Conservation (phyloP, 1,139 yeast genomes). For the Casaregolazyma lundiana region DNA sequence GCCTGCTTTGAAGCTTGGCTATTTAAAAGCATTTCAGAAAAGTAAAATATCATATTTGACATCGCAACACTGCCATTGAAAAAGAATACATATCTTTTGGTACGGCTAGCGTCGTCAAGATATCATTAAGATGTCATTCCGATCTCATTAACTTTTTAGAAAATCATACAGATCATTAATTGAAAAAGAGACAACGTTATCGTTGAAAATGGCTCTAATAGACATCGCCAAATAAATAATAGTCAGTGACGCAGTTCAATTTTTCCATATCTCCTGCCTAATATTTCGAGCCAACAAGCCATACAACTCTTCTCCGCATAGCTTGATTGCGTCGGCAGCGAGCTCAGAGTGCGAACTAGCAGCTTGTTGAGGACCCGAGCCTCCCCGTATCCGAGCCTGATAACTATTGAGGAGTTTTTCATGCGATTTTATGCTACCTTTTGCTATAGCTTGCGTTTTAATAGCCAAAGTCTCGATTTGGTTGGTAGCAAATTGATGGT, state of each 20-base stretch:
- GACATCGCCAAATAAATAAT: too few relatives aligned
- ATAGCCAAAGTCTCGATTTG: slow-evolving; percentile 27
- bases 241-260: too few relatives aligned
- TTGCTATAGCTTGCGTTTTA: slow-evolving; percentile 20
- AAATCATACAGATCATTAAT: too few relatives aligned
- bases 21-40: too few relatives aligned
- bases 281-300: slow-evolving; percentile 31
- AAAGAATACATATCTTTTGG: too few relatives aligned
- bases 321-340: slow-evolving; percentile 25
- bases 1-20: too few relatives aligned
- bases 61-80: not conserved
- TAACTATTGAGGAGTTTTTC: slow-evolving; percentile 1
- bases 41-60: not conserved
- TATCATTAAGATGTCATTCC: not conserved
- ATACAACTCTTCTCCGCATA: slow-evolving; percentile 33
- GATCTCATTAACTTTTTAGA: too few relatives aligned
- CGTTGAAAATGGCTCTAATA: too few relatives aligned
- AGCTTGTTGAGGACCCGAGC: not conserved
- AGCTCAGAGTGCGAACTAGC: not conserved
- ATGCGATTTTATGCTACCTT: not conserved
- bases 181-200: too few relatives aligned
- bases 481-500: slow-evolving; percentile 35
- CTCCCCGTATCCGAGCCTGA: not conserved
- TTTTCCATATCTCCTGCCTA: not conserved
- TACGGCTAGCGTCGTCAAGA: too few relatives aligned